Percentiles rank a stretch among this genome's conserved stretches.
Conservation (phyloP, 345 rosid species). For the Gossypium anomalum region DNA sequence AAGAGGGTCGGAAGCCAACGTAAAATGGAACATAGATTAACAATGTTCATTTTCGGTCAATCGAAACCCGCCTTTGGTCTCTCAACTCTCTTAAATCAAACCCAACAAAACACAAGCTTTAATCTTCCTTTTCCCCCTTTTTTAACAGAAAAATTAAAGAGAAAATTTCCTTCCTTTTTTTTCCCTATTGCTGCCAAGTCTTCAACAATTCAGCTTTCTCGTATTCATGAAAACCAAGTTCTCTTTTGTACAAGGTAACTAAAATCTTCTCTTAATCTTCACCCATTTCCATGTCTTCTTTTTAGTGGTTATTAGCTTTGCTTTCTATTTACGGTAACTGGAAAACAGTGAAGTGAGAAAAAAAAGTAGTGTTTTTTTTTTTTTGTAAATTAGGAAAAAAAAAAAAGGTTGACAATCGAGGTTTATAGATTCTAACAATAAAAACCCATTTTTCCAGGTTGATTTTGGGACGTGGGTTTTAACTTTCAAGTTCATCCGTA, state of each 20-base stretch:
- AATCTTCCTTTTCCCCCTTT: constrained; percentile 2
- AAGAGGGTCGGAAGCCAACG: neutral
- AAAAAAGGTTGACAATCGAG: constrained; percentile 34
- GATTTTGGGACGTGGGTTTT: constrained; percentile 38
- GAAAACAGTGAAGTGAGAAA: too few species aligned
- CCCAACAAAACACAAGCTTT: constrained; percentile 21
- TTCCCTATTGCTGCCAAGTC: constrained; percentile 2
- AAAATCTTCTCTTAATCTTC: constrained; percentile 11
- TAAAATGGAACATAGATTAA: neutral
- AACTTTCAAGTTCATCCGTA: constrained; percentile 37
- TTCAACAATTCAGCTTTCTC: constrained; percentile 27
- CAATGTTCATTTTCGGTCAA: constrained; percentile 18
- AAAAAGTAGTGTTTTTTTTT: too few species aligned
- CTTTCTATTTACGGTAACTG: constrained; percentile 15
- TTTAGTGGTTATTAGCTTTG: neutral
- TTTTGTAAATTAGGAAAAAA: neutral
- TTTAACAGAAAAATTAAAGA: neutral
- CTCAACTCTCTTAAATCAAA: constrained; percentile 21
- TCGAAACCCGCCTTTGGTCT: constrained; percentile 24
- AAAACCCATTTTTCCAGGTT: constrained; percentile 28
- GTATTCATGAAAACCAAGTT: constrained; percentile 23
- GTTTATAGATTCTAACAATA: constrained; percentile 27
- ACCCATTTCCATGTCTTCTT: constrained; percentile 15
- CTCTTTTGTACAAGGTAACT: constrained; percentile 27
- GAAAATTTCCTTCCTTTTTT: neutral